These are phyloP conservation scores for Botrytis tulipae DNA, from an alignment of 2,329 filamentous ascomycete species.

Conservation along the genomic window DNA sequence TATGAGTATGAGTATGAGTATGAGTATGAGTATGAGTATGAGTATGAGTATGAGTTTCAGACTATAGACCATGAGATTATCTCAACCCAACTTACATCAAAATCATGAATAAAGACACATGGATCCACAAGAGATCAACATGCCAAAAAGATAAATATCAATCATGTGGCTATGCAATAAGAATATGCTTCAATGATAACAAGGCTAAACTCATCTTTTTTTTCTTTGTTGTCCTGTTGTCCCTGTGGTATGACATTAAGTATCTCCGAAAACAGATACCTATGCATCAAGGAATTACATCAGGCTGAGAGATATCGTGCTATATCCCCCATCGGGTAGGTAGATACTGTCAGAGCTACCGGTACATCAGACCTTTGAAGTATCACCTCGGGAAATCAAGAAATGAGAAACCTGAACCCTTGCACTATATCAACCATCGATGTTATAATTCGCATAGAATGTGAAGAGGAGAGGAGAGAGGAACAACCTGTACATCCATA, in stretches of 20 bases:
- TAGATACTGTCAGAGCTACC: background rate
- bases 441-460: background rate
- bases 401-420: background rate
- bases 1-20: too few species aligned
- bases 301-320: background rate
- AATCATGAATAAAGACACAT: too few species aligned
- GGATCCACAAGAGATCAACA: background rate
- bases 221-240: conserved; percentile 10
- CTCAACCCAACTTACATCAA: too few species aligned
- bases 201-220: background rate
- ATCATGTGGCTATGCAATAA: background rate
- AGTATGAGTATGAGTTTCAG: too few species aligned
- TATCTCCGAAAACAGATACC: conserved; percentile 13
- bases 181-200: background rate
- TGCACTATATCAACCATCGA: background rate
- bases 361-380: background rate
- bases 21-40: background rate
- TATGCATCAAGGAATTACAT: background rate
- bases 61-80: too few species aligned
- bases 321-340: background rate
- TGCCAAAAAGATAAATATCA: background rate
- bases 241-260: background rate
- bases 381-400: conserved; percentile 9
- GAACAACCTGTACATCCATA: background rate
- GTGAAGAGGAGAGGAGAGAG: background rate